Percentiles rank a stretch among this genome's conserved stretches.
Evolutionary conservation across 2,329 filamentous ascomycete species (phyloP).

Genomic region (Fusarium guadeloupense): DNA sequence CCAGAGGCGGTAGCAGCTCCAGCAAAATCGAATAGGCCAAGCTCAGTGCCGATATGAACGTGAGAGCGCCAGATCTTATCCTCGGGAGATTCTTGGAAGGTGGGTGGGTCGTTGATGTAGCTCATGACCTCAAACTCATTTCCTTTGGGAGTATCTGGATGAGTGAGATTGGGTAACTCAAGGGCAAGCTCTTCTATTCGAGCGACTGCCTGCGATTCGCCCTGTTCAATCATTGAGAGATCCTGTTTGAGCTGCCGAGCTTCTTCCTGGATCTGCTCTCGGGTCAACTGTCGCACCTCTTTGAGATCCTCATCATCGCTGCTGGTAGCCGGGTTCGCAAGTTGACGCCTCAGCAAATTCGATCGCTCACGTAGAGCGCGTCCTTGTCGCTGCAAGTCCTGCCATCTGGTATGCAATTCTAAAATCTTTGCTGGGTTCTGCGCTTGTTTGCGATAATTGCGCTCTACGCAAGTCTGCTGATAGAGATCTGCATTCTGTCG

Average conservation of each 20-base stretch:
- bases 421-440: slow-evolving; percentile 65
- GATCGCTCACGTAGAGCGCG: slow-evolving; percentile 71
- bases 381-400: slow-evolving; percentile 67
- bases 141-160: slow-evolving; percentile 76
- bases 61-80: slow-evolving; percentile 73
- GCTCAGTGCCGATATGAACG: slow-evolving; percentile 83
- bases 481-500: slow-evolving; percentile 84
- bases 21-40: slow-evolving; percentile 92
- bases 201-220: slow-evolving; percentile 65
- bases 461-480: slow-evolving; percentile 81
- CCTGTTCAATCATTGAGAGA: slow-evolving; percentile 67
- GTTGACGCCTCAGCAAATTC: slow-evolving; percentile 67
- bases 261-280: slow-evolving; percentile 67
- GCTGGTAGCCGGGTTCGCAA: slow-evolving; percentile 62
- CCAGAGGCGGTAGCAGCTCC: slow-evolving; percentile 83
- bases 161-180: slow-evolving; percentile 87
- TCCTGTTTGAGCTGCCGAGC: slow-evolving; percentile 71
- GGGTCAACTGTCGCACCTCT: slow-evolving; percentile 50
- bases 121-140: slow-evolving; percentile 70
- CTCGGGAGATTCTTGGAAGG: slow-evolving; percentile 45
- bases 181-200: slow-evolving; percentile 81
- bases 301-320: slow-evolving; percentile 54
- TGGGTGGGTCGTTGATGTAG: slow-evolving; percentile 80
- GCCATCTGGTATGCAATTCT: slow-evolving; percentile 65
- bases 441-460: slow-evolving; percentile 76